Evolutionary conservation across 2,329 filamentous ascomycete species (phyloP), one percentile per base, ranked within the genome.

Genomic region (Magnaporthiopsis poae): DNA sequence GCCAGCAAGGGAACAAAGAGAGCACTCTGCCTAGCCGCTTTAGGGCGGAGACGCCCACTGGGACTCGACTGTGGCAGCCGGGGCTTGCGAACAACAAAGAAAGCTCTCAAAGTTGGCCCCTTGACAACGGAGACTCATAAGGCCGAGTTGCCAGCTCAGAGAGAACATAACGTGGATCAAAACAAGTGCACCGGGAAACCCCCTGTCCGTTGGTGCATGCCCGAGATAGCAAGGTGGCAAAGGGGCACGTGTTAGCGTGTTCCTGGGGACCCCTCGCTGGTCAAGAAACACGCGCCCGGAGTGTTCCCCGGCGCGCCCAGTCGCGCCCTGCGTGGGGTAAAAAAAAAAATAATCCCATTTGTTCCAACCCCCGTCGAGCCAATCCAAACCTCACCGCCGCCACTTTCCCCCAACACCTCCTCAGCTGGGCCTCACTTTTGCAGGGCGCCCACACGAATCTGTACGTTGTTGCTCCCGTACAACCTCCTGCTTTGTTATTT

Each of bases 241-340:
- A 64, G 21, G 62, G 62, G 62, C 62, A 70, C 69, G 68, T 70
- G 69, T 69, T 69, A 68, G 69, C 69, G 69, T 70, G 69, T 70
- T 64, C 25, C 56, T 36, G 61, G 33, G 36, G n/a, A 39, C 61
- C 61, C 62, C 15, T n/a, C 62, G 12, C 11, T 21, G 11, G 46
- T 21, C 46, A n/a, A 5, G 46, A 8, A 21, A 56, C 46, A n/a
- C 46, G 46, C 21, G 46, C 18, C 46, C 18, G 46, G 46, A 21
- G 46, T 56, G 46, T 56, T 56, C 18, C n/a, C 18, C 21, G n/a
- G 46, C 46, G 46, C 46, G 46, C 46, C 46, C 46, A 56, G 46
- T n/a, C 46, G 46, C 46, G 46, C 46, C 18, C 46, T 56, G 21
- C 46, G 46, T 56, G 46, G 46, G 46, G 46, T 56, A 56, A 56